Conservation (phyloP, 495 filamentous ascomycete species). For the Entonaema liquescens region DNA sequence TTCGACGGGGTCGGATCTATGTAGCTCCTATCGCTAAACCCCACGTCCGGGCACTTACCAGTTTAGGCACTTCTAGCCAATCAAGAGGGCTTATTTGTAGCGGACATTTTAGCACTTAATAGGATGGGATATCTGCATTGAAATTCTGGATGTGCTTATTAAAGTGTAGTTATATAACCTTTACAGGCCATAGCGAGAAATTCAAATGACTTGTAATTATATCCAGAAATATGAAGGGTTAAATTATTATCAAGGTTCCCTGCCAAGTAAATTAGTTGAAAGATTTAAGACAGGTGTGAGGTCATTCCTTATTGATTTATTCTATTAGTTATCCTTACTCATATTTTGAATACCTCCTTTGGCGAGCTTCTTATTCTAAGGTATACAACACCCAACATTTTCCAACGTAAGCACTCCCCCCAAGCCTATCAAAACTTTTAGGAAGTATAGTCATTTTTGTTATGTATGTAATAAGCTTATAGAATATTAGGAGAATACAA, state of each 20-base stretch:
- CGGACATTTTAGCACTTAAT: not conserved
- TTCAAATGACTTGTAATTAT: not conserved
- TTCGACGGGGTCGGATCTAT: slow-evolving; percentile 38
- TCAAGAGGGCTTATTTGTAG: not conserved
- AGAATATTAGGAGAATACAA: not conserved
- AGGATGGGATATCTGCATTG: not conserved
- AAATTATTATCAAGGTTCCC: not conserved
- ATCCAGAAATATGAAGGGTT: not conserved
- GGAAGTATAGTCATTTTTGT: not conserved
- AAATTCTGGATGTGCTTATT: not conserved
- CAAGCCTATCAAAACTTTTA: not conserved
- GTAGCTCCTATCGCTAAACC: slow-evolving; percentile 34
- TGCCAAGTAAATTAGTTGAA: not conserved
- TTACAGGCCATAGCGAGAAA: not conserved
- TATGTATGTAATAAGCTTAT: not conserved
- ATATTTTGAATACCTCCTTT: not conserved
- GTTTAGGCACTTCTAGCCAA: slow-evolving; percentile 19
- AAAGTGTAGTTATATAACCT: not conserved
- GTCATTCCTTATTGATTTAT: not conserved
- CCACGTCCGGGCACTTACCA: slow-evolving; percentile 20
- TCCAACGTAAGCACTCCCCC: too few relatives aligned
- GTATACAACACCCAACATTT: too few relatives aligned
- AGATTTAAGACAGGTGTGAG: not conserved
- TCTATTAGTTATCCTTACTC: not conserved
- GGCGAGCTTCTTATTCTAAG: too few relatives aligned